Evolutionary conservation across 1,284 basidiomycete species (phyloP).

Genomic region (Tausonia pullulans): DNA sequence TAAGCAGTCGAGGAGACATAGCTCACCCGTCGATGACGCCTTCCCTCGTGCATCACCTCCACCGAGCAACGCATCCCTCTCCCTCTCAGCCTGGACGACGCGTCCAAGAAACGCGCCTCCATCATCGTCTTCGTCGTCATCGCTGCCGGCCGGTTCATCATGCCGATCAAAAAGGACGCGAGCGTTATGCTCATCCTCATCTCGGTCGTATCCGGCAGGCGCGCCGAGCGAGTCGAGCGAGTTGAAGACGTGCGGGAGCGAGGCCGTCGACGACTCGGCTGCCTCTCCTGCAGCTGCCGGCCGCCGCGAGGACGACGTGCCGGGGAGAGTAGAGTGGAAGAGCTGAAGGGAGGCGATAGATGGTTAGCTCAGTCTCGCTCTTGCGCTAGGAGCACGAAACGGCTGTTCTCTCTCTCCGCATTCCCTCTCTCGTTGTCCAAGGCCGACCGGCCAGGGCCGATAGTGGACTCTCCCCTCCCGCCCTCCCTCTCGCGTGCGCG

Average conservation of each 20-base stretch:
- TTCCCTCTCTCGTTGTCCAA: no score
- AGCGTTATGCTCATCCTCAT: neutral
- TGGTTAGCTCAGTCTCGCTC: neutral
- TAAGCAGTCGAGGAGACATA: neutral
- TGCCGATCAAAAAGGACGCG: slow-evolving; percentile 3
- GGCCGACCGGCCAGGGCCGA: neutral
- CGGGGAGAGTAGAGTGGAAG: no score
- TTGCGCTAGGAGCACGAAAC: neutral
- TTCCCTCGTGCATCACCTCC: neutral
- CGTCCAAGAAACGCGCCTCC: slow-evolving; percentile 1
- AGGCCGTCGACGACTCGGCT: neutral
- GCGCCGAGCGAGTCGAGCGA: slow-evolving; percentile 11
- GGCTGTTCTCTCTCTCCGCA: neutral
- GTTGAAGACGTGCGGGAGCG: slow-evolving; percentile 8
- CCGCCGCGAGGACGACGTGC: no score
- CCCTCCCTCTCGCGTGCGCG: no score
- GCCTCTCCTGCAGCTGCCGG: neutral
- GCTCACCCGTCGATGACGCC: neutral
- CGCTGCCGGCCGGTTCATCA: neutral
- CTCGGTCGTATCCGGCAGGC: neutral
- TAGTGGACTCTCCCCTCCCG: neutral
- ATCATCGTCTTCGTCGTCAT: neutral
- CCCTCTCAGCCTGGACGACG: slow-evolving; percentile 9
- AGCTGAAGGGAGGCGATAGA: no score
- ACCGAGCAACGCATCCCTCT: neutral